phyloP scores from a whole-genome alignment of 306 rosid species.

The Medicago ruthenica region DNA sequence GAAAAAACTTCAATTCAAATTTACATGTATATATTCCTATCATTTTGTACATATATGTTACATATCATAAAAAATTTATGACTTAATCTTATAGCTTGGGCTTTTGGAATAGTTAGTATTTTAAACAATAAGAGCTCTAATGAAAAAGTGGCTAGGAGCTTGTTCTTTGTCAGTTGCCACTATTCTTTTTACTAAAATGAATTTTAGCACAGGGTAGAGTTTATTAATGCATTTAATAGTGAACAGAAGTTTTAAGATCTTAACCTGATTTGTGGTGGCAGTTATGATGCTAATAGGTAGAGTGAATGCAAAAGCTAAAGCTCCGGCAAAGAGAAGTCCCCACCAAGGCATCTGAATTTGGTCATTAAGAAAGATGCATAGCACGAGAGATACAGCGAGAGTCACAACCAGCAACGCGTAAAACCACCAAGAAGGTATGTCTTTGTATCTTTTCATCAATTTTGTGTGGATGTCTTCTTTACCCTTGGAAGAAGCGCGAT shows the following conservation, averaged over 20 bases:
- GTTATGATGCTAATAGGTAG: constrained; percentile 90
- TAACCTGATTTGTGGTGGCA: constrained; percentile 93
- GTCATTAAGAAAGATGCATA: constrained; percentile 71
- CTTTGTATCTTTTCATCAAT: constrained; percentile 77
- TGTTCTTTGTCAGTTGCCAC: not conserved
- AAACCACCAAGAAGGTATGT: constrained; percentile 95
- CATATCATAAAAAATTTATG: not conserved
- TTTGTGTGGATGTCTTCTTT: constrained; percentile 81
- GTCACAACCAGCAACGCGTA: constrained; percentile 57
- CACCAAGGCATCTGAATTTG: constrained; percentile 95
- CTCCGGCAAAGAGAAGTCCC: constrained; percentile 79
- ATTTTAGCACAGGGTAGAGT: not conserved
- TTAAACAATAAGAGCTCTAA: not conserved
- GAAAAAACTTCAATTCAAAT: not conserved
- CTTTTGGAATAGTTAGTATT: not conserved
- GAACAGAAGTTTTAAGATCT: constrained; percentile 31
- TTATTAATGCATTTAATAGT: not conserved
- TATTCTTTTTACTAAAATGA: not conserved
- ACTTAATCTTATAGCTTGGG: not conserved
- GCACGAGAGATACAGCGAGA: constrained; percentile 58
- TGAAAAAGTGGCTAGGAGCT: not conserved
- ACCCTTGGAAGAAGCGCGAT: constrained; percentile 62
- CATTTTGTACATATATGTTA: not conserved
- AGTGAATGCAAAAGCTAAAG: constrained; percentile 70
- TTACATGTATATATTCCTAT: not conserved